Percentiles rank a stretch among this genome's conserved stretches.
Evolutionary conservation across 306 rosid genomes (phyloP).

Genomic region (Malus fusca): DNA sequence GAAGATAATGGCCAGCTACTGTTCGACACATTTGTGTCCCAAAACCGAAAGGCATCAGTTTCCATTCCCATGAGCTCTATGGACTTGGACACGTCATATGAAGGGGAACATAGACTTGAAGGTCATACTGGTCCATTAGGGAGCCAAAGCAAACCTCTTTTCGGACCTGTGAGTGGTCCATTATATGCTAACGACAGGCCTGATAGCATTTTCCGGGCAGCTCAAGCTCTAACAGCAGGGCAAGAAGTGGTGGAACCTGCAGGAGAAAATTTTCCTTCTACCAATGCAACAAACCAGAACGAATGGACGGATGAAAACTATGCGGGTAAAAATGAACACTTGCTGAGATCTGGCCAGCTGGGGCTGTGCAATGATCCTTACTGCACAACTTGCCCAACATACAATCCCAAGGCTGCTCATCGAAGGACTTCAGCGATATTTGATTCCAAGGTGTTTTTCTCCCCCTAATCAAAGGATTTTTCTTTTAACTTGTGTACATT

Average conservation of each 20-base stretch:
- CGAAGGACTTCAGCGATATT: constrained; percentile 33
- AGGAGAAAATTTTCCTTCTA: constrained; percentile 33
- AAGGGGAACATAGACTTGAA: constrained; percentile 38
- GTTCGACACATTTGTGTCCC: constrained; percentile 27
- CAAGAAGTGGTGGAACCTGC: constrained; percentile 23
- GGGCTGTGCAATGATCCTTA: constrained; percentile 92
- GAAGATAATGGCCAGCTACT: constrained; percentile 29
- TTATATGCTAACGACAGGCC: constrained; percentile 23
- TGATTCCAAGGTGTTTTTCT: constrained; percentile 48
- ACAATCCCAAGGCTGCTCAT: constrained; percentile 34
- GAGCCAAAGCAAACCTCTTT: constrained; percentile 41
- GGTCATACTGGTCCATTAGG: constrained; percentile 78
- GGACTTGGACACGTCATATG: constrained; percentile 22
- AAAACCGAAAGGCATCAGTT: constrained; percentile 56
- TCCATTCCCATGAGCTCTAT: constrained; percentile 46
- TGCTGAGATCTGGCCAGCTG: constrained; percentile 75
- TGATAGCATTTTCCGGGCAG: constrained; percentile 27
- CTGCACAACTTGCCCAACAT: constrained; percentile 85
- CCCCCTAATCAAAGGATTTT: constrained; percentile 12
- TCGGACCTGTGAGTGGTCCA: constrained; percentile 64
- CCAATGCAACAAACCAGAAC: constrained; percentile 9
- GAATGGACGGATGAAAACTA: constrained; percentile 32
- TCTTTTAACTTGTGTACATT: neutral
- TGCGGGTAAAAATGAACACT: constrained; percentile 50
- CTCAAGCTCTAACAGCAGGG: constrained; percentile 19